Evolutionary conservation across 352 stramenopile genomes (phyloP).

Genomic region (Phytophthora constricta): DNA sequence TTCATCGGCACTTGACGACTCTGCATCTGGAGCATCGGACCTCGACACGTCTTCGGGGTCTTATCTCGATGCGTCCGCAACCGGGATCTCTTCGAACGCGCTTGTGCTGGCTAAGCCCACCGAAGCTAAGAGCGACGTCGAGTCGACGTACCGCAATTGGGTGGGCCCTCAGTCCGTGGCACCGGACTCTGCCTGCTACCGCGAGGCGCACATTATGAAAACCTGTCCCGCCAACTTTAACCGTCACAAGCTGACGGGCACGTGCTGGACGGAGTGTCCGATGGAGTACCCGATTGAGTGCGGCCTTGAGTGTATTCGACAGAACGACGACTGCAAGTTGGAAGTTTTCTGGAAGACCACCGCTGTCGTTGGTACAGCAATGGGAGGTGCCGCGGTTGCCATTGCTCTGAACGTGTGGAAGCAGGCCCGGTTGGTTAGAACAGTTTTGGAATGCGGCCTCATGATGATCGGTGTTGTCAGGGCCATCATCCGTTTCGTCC

Average conservation of each 20-base stretch:
- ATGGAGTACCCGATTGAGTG: conserved; percentile 62
- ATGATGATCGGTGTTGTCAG: conserved; percentile 35
- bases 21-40: conserved; percentile 7
- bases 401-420: conserved; percentile 39
- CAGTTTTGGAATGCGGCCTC: conserved; percentile 40
- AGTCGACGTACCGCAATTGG: conserved; percentile 38
- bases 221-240: conserved; percentile 39
- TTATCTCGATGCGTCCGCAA: conserved; percentile 15
- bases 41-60: conserved; percentile 12
- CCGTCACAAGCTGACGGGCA: conserved; percentile 38
- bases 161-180: conserved; percentile 26
- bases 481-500: conserved; percentile 24
- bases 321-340: conserved; percentile 51
- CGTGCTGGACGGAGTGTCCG: conserved; percentile 53
- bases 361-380: conserved; percentile 29
- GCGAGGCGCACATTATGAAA: conserved; percentile 35
- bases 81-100: conserved; percentile 12
- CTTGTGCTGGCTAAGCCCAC: conserved; percentile 12
- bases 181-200: conserved; percentile 41
- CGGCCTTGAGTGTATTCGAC: conserved; percentile 54
- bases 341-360: conserved; percentile 37
- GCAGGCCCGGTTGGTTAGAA: conserved; percentile 13
- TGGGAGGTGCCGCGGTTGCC: conserved; percentile 33
- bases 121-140: conserved; percentile 20
- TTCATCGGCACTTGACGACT: not conserved